A percentile compares a stretch with the other conserved stretches of the same genome.
phyloP scores from a whole-genome alignment of 768 basidiomycete genomes.

The Agaricus subrufescens region DNA sequence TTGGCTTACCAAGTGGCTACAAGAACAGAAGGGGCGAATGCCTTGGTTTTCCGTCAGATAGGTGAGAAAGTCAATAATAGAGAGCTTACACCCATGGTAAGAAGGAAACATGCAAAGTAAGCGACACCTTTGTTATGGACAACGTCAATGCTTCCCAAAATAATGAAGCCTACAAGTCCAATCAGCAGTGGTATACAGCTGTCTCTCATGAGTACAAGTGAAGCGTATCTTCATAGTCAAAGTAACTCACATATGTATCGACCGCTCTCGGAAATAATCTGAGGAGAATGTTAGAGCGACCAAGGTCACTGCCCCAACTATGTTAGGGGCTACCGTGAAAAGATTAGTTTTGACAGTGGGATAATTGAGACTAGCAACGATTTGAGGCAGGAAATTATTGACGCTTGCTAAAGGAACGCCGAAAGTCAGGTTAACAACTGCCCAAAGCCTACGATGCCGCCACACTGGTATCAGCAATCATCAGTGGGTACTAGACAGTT shows the following conservation, averaged over 20 bases:
- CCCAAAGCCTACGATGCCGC: conserved; percentile 31
- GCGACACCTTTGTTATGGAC: conserved; percentile 35
- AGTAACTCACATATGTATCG: conserved; percentile 36
- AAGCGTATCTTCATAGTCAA: neutral
- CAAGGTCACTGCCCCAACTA: conserved; percentile 42
- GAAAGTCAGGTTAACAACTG: conserved; percentile 38
- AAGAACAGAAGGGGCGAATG: conserved; percentile 43
- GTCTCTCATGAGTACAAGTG: conserved; percentile 5
- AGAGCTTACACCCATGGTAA: conserved; percentile 40
- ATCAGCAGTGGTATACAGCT: conserved; percentile 38
- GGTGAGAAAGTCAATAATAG: neutral
- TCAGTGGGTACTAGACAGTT: neutral
- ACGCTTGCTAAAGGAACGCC: conserved; percentile 49
- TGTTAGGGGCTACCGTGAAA: conserved; percentile 48
- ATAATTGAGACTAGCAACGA: conserved; percentile 40
- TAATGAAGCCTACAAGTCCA: conserved; percentile 35
- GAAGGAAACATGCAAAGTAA: conserved; percentile 52
- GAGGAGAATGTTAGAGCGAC: conserved; percentile 45
- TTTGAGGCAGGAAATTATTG: conserved; percentile 49
- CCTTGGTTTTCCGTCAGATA: conserved; percentile 20
- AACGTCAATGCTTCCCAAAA: conserved; percentile 42
- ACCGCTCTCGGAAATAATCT: conserved; percentile 46
- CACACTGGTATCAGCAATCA: neutral
- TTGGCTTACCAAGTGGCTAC: conserved; percentile 26
- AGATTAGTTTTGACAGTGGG: conserved; percentile 49